Evolutionary conservation across 2,329 filamentous ascomycete genomes (phyloP).

Genomic region (Phaeosphaeria sp.): DNA sequence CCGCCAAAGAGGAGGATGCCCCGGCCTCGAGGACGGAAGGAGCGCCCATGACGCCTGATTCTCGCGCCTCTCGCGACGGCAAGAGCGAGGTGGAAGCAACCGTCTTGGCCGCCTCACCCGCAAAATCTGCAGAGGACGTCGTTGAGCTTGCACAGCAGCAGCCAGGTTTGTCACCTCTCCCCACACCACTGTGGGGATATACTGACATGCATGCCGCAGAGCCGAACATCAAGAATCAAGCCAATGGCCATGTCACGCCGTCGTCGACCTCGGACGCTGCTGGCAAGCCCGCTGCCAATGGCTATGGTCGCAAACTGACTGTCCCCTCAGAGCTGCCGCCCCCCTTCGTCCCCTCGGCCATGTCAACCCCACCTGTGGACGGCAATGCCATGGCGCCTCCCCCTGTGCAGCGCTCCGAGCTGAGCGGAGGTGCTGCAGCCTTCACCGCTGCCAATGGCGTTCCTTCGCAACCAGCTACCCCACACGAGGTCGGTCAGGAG

Average conservation of each 20-base stretch:
- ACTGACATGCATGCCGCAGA: not conserved
- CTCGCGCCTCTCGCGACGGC: slow-evolving; percentile 23
- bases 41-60: slow-evolving; percentile 39
- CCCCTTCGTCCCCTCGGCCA: slow-evolving; percentile 44
- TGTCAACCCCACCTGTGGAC: slow-evolving; percentile 31
- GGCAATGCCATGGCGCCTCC: slow-evolving; percentile 14
- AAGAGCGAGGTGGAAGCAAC: slow-evolving; percentile 17
- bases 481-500: slow-evolving; percentile 27
- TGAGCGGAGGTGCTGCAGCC: slow-evolving; percentile 44
- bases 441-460: slow-evolving; percentile 50
- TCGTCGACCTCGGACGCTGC: slow-evolving; percentile 8
- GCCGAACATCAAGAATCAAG: slow-evolving; percentile 5
- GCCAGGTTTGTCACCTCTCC: slow-evolving; percentile 26
- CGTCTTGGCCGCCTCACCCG: slow-evolving; percentile 20
- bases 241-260: slow-evolving; percentile 5
- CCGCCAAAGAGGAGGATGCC: slow-evolving; percentile 16
- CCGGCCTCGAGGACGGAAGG: slow-evolving; percentile 8
- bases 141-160: slow-evolving; percentile 18
- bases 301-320: slow-evolving; percentile 27
- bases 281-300: slow-evolving; percentile 25
- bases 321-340: slow-evolving; percentile 42
- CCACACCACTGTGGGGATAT: not conserved
- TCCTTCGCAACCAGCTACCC: slow-evolving; percentile 47
- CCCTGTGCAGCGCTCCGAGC: slow-evolving; percentile 28
- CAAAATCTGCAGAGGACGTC: slow-evolving; percentile 20